Percentiles rank a stretch among this genome's conserved stretches.
These are phyloP conservation scores for Primulina tabacum DNA, from an alignment of 257 asterid genomes.

Conservation along the genomic window DNA sequence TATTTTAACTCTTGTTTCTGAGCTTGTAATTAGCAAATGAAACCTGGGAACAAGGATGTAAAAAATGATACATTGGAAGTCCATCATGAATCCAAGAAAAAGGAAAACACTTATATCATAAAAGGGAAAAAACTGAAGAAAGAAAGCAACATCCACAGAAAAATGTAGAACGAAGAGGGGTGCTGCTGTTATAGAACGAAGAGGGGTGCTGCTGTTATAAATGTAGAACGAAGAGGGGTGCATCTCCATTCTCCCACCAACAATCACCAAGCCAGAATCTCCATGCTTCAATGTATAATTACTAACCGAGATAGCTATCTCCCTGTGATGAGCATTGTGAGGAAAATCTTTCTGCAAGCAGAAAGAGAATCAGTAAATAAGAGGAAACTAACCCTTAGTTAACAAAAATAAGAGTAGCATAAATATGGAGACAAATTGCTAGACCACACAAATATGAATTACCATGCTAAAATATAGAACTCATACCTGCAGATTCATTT, in stretches of 20 bases:
- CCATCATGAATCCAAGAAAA: constrained; percentile 6
- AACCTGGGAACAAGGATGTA: no score
- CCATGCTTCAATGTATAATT: constrained; percentile 93
- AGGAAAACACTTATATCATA: neutral
- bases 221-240: no score
- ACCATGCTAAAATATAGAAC: constrained; percentile 10
- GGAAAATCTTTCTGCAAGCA: constrained; percentile 82
- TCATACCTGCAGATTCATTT: constrained; percentile 78
- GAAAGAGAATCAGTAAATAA: constrained; percentile 24
- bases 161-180: no score
- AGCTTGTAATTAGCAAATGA: no score
- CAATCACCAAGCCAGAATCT: constrained; percentile 84
- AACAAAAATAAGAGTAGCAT: constrained; percentile 2
- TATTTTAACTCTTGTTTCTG: neutral
- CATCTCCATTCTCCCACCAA: constrained; percentile 99
- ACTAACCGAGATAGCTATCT: constrained; percentile 78
- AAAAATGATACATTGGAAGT: neutral
- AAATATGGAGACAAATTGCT: neutral
- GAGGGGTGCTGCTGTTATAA: no score
- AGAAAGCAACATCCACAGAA: constrained; percentile 1
- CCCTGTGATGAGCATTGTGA: constrained; percentile 95
- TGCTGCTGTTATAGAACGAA: no score
- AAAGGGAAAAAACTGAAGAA: neutral
- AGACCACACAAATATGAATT: constrained; percentile 12
- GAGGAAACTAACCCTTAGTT: constrained; percentile 10